phyloP scores from a whole-genome alignment of 2,329 filamentous ascomycete species.

The Amylocarpus encephaloides region DNA sequence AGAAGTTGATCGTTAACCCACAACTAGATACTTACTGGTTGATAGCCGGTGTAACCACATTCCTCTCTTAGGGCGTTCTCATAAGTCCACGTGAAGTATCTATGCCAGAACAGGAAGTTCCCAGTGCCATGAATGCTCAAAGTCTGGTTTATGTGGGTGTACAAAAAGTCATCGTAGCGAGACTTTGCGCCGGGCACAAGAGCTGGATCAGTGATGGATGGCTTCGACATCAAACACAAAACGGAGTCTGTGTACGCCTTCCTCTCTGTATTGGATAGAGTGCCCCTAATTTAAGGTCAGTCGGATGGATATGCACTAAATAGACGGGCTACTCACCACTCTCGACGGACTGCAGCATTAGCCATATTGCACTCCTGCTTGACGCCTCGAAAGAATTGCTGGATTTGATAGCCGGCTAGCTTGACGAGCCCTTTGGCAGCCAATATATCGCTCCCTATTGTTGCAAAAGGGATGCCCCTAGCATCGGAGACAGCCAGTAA shows the following conservation, averaged over 20 bases:
- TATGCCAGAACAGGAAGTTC: slow-evolving; percentile 40
- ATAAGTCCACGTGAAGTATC: slow-evolving; percentile 37
- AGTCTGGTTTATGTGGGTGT: slow-evolving; percentile 34
- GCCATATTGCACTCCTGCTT: slow-evolving; percentile 31
- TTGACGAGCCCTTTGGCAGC: slow-evolving; percentile 32
- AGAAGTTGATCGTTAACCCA: slow-evolving; percentile 29
- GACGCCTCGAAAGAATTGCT: slow-evolving; percentile 8
- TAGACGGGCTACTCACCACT: slow-evolving; percentile 34
- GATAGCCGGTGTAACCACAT: slow-evolving; percentile 39
- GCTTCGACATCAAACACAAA: slow-evolving; percentile 33
- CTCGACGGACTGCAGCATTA: slow-evolving; percentile 36
- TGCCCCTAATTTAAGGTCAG: slow-evolving; percentile 14
- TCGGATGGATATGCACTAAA: not conserved
- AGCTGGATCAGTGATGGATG: slow-evolving; percentile 30
- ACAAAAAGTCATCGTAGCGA: slow-evolving; percentile 35
- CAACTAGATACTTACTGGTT: slow-evolving; percentile 27
- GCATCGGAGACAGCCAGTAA: slow-evolving; percentile 15
- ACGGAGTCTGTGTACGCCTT: slow-evolving; percentile 34
- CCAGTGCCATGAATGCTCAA: slow-evolving; percentile 24
- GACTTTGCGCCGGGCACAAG: slow-evolving; percentile 24
- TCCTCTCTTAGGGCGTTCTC: slow-evolving; percentile 38
- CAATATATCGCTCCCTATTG: slow-evolving; percentile 28
- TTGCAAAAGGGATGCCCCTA: slow-evolving; percentile 18
- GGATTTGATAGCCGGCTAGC: slow-evolving; percentile 27
- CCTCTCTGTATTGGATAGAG: slow-evolving; percentile 14